Base-by-base conservation (phyloP, 768 basidiomycete genomes). In the Mycena alexandri region DNA sequence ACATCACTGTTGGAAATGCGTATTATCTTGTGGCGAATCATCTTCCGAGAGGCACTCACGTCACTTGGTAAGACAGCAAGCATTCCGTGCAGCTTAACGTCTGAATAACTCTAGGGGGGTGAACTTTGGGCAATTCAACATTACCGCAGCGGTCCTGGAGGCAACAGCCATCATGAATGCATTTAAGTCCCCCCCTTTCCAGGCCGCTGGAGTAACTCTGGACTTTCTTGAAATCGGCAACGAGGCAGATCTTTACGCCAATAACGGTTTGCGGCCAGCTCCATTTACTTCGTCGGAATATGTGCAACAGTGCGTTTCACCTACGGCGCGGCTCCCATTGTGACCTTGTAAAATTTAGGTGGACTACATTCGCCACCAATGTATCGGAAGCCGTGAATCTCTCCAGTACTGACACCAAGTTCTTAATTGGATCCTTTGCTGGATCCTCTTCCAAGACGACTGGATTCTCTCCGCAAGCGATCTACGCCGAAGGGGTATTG, bases 181-280 rank as follows among this genome's bases (percentile, higher is more conserved):
- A 1, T 90, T 90, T 69, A 58, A 75, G 19, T 82, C 81, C 3
- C 59, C 78, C 5, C 73, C 77, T 2, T 76, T 87, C 55, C 77
- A 72, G 44, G 53, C 70, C 47, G 78, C 82, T 0, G 79, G 82
- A 17, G 83, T 89, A 41, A 77, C 76, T 2, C 79, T 89, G 21
- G 87, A 88, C 62, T 82, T 83, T 22, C 80, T 90, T 58, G 87
- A 90, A 68, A 83, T 88, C 52, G 89, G 88, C 12, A 89, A 90
- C 58, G 88, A 90, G 75, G 79, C 88, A 0, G 87, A 90, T 72
- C 75, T 89, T 5, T 90, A 89, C 73, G 43, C 29, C 21, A 77
- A 77, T 62, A 86, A 87, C 60, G 84, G 84, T 0, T 71, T 76
- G 12, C 78, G 87, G 54, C 63, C 79, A 36, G 67, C 67, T 10